phyloP scores from a whole-genome alignment of 2,329 filamentous ascomycete genomes.

The Penicillium sp. region DNA sequence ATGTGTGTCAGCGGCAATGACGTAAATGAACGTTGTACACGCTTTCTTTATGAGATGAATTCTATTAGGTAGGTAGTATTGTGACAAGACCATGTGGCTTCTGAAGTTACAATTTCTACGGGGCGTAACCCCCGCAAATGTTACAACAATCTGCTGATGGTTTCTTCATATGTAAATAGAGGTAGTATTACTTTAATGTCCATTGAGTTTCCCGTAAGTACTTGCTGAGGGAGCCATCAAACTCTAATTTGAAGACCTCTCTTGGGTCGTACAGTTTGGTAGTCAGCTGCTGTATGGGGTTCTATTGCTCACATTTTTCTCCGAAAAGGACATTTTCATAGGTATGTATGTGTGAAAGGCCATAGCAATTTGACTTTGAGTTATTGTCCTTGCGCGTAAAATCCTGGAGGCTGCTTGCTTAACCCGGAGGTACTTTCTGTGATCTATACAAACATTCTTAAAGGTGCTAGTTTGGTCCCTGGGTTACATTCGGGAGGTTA shows the following conservation, averaged over 20 bases:
- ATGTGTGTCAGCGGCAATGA: neutral
- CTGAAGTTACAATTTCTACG: neutral
- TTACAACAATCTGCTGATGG: neutral
- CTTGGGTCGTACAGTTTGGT: neutral
- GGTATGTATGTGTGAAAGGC: neutral
- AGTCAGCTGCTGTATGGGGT: neutral
- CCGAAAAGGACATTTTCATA: neutral
- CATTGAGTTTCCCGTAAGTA: neutral
- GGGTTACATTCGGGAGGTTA: slow-evolving; percentile 24
- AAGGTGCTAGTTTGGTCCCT: neutral
- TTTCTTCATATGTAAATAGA: neutral
- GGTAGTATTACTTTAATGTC: neutral
- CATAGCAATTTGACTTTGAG: neutral
- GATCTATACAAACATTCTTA: neutral
- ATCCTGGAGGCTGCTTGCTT: neutral
- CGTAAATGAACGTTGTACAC: neutral
- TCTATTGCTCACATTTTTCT: neutral
- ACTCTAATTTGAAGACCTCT: neutral
- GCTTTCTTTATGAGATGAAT: neutral
- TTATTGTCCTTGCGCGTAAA: neutral
- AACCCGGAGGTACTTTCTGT: neutral
- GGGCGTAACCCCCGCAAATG: neutral
- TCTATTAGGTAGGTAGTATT: neutral
- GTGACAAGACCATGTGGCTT: neutral
- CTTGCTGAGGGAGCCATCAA: neutral